A percentile compares a stretch with the other conserved stretches of the same genome.
Conservation (phyloP, 164 flowering plant species). For the Taxillus chinensis region DNA sequence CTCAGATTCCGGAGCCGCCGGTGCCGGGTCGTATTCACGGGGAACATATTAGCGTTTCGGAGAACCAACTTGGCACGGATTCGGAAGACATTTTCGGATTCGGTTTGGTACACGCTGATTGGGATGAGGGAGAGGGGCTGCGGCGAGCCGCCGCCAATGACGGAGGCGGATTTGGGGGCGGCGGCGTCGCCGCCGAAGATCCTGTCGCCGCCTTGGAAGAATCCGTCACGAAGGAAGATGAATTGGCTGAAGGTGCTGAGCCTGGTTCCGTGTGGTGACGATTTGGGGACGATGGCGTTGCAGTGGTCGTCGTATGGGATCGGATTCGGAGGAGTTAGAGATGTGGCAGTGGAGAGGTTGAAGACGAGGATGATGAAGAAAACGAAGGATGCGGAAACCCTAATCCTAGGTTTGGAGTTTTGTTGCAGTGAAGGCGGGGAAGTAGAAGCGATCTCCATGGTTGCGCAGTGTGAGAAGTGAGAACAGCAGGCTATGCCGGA, state of each 20-base stretch:
- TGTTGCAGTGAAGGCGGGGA: conserved; percentile 4
- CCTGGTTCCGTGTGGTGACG: background rate
- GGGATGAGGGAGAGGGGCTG: background rate
- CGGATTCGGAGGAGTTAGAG: background rate
- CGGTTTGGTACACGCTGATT: background rate
- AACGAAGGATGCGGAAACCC: conserved; percentile 4
- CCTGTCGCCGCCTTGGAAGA: conserved; percentile 17
- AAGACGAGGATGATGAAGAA: conserved; percentile 6
- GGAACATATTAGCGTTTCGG: background rate
- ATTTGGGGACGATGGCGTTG: conserved; percentile 13
- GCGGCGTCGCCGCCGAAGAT: conserved; percentile 3
- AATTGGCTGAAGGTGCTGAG: background rate
- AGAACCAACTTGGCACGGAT: conserved; percentile 8
- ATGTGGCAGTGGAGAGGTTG: background rate
- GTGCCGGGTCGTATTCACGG: background rate
- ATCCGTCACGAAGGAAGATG: conserved; percentile 3
- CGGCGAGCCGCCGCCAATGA: background rate
- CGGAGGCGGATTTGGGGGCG: background rate
- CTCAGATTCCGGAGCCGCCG: background rate
- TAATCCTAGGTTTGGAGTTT: conserved; percentile 5
- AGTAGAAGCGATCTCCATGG: conserved; percentile 10
- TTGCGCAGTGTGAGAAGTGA: background rate
- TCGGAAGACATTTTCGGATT: conserved; percentile 2
- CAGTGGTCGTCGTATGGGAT: conserved; percentile 15
- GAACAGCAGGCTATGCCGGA: too few species aligned